Base-by-base conservation (phyloP, 2,329 filamentous ascomycete species). In the Calonectria henricotiae region DNA sequence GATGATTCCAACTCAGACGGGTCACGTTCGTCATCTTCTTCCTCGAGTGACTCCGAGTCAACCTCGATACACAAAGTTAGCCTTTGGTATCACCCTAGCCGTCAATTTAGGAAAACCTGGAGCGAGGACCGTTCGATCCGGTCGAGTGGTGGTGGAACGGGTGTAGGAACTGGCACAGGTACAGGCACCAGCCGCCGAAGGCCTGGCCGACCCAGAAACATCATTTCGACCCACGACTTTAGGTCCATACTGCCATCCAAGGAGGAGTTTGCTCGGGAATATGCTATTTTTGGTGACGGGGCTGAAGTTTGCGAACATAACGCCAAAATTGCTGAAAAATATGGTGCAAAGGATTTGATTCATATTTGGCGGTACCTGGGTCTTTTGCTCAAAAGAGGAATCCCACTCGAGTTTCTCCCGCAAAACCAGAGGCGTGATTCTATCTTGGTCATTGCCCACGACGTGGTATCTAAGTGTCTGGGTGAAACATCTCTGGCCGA, bases 261-360 rank as follows among this genome's bases (percentile, higher is more conserved):
- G 80, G 88, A 88, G 69, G 87, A 90, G 65, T 88, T 98, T 71
- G 96, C 95, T 2, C 85, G 90, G 68, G 89, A 93, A 74, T 99
- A 98, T 81, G 89, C 88, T 27, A 93, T 98, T 15, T 95, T 96
- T 79, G 95, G 95, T 4, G 91, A 95, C 71, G 92, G 93, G 0
- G 89, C 91, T n/a, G 89, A 92, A 43, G 90, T 98, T 4, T 98
- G 96, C 81, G 86, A 89, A 51, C 92, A 97, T 77, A 99, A 99
- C 80, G 94, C 95, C 9, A 83, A 84, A 1, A 90, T 97, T 54
- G 95, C 96, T 9, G 87, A 90, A 74, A 91, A 90, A 72, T 88
- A 92, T 74, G 93, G 92, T 5, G 89, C 90, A 72, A 81, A 86
- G 15, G 94, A 98, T 73, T 83, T 97, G 35, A 92, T 93, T 30